These are phyloP conservation scores for Phaeotremella skinneri DNA, from an alignment of 768 basidiomycete genomes.

Conservation along the genomic window DNA sequence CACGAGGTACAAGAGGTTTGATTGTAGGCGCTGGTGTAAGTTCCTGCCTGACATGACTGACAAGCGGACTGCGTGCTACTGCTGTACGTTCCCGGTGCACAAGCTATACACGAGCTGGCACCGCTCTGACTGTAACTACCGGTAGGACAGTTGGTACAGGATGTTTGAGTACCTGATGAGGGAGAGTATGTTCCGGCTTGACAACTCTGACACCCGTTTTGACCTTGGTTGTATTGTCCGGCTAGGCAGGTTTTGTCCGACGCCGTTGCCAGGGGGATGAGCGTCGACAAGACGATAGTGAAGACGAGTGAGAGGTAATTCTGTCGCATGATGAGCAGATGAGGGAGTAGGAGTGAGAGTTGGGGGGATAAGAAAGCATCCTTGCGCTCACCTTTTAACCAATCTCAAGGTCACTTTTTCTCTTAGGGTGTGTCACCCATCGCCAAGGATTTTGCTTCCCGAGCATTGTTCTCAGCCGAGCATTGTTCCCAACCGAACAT, in stretches of 20 bases:
- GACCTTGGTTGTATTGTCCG: background rate
- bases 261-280: background rate
- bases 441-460: too few species aligned
- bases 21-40: background rate
- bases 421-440: too few species aligned
- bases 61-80: background rate
- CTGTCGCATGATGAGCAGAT: too few species aligned
- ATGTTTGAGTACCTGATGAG: background rate
- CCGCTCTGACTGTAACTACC: constrained; percentile 5
- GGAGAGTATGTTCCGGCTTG: constrained; percentile 5
- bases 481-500: too few species aligned
- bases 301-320: too few species aligned
- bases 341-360: too few species aligned
- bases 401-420: too few species aligned
- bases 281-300: background rate
- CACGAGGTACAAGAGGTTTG: constrained; percentile 8
- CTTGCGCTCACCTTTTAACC: too few species aligned
- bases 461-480: too few species aligned
- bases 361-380: too few species aligned
- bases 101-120: constrained; percentile 3
- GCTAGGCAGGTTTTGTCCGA: background rate
- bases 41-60: constrained; percentile 2
- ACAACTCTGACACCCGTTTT: constrained; percentile 1
- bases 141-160: background rate
- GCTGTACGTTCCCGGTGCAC: background rate